Evolutionary conservation across 805 yeast genomes (phyloP), one percentile per base, ranked within the genome.

Genomic region (Sugiyamaella americana): DNA sequence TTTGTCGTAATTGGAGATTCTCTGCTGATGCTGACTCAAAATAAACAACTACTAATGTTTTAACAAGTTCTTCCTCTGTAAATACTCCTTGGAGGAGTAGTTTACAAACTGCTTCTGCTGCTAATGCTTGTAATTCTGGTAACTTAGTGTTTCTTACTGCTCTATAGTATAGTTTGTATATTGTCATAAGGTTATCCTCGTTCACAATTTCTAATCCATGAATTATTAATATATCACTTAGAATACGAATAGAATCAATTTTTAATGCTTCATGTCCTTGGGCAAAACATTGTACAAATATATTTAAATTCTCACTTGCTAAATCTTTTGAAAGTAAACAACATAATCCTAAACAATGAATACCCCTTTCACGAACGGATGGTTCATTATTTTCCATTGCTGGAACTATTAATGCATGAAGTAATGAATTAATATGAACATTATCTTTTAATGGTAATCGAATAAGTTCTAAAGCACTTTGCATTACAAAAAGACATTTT

Each of bases 41-140:
- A 58, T 87, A 91, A 0, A 84, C 74, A 44, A 85, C 63, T 3
- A 88, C 65, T 46, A 89, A 69, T 0, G 84, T 76, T 58, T 84
- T 49, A 8, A 64, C 48, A 34, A 87, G 65, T 47, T 82, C 86
- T 48, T 77, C 81, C 58, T 84, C 88, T 4, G 71, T 74, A 47
- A 88, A 72, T 18, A 85, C 74, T 53, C 84, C 94, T 13, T 91
- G 84, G 44, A 93, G 69, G 55, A 82, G 79, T 43, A 91, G 67
- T 66, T 91, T 89, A 58, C 89, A 85, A 21, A 89, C 67, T 0
- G 95, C 94, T 58, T 87, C 95, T 0, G 91, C 95, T 6, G 91
- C 84, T 1, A 79, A 72, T 0, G 91, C 80, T 61, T 87, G 96
- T 17, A 87, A 72, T 22, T 74, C 75, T 1, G 85, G 85, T 54